Evolutionary conservation across 345 rosid species (phyloP).

Genomic region (Lenwebbia sp.): DNA sequence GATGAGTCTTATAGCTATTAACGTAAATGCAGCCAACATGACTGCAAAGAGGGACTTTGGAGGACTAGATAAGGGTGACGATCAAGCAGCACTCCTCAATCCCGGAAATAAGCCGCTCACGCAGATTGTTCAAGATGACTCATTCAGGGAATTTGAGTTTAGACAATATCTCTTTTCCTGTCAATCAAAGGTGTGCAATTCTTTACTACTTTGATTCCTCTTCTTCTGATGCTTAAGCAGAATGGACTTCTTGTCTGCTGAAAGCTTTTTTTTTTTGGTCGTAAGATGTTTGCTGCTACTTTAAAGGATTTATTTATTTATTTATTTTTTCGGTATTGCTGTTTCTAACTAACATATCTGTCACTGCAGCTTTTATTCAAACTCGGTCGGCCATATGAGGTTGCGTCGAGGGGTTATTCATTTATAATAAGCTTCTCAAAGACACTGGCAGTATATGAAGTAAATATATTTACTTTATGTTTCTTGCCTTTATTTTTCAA

Average conservation of each 20-base stretch:
- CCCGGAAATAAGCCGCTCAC: conserved; percentile 65
- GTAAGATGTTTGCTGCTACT: neutral
- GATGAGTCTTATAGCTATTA: neutral
- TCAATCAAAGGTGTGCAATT: conserved; percentile 66
- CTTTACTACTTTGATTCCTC: neutral
- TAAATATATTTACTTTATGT: conserved; percentile 8
- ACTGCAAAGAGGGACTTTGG: conserved; percentile 83
- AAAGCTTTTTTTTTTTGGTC: neutral
- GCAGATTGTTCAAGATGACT: conserved; percentile 85
- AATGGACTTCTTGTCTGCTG: neutral
- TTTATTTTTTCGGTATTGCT: neutral
- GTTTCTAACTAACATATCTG: neutral
- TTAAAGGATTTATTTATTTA: neutral
- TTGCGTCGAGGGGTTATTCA: conserved; percentile 83
- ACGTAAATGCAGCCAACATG: conserved; percentile 47
- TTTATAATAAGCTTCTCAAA: conserved; percentile 78
- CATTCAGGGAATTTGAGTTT: conserved; percentile 89
- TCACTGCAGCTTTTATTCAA: conserved; percentile 73
- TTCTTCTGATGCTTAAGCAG: neutral
- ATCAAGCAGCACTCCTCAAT: conserved; percentile 72
- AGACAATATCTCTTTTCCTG: conserved; percentile 91
- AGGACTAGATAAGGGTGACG: conserved; percentile 81
- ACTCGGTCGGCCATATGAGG: conserved; percentile 87
- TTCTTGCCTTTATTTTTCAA: neutral
- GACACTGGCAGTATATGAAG: conserved; percentile 70